Percentiles rank a stretch among this genome's conserved stretches.
Evolutionary conservation across 352 stramenopile genomes (phyloP).

Genomic region (Paralagenidium karlingii): DNA sequence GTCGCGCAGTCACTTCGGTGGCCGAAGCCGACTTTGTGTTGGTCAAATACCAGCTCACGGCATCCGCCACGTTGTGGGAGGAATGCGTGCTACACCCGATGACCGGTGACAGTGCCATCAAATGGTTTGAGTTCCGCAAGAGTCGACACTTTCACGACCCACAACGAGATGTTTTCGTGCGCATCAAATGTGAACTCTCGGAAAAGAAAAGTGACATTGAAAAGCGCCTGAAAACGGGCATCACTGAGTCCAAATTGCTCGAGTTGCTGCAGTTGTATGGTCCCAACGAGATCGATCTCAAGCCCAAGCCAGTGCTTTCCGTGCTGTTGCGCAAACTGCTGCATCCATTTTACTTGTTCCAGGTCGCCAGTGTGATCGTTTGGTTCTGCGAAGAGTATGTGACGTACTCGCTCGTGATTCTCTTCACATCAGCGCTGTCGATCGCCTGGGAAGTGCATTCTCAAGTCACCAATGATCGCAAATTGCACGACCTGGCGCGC

Average conservation of each 20-base stretch:
- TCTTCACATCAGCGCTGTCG: conserved; percentile 45
- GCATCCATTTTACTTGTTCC: conserved; percentile 76
- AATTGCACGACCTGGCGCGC: conserved; percentile 41
- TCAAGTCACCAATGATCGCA: conserved; percentile 43
- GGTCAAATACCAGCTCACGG: conserved; percentile 9
- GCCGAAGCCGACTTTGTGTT: conserved; percentile 44
- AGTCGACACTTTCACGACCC: conserved; percentile 49
- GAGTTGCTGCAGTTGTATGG: conserved; percentile 33
- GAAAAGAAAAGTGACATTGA: conserved; percentile 22
- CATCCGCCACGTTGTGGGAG: conserved; percentile 15
- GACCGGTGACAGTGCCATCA: conserved; percentile 3
- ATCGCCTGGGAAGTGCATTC: conserved; percentile 59
- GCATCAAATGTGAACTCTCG: conserved; percentile 38
- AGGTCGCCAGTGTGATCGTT: conserved; percentile 45
- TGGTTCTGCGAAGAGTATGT: conserved; percentile 59
- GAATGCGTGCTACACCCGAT: conserved; percentile 23
- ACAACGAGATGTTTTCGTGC: conserved; percentile 30
- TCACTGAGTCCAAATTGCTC: conserved; percentile 13
- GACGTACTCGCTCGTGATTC: conserved; percentile 51
- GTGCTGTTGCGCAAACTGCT: conserved; percentile 55
- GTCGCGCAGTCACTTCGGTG: conserved; percentile 16
- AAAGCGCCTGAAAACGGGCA: conserved; percentile 11
- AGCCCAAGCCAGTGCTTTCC: conserved; percentile 20
- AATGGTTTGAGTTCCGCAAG: conserved; percentile 63
- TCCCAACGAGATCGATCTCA: conserved; percentile 39